Base-by-base conservation (phyloP, 202 grass and related monocot species). In the Panicum virgatum region DNA sequence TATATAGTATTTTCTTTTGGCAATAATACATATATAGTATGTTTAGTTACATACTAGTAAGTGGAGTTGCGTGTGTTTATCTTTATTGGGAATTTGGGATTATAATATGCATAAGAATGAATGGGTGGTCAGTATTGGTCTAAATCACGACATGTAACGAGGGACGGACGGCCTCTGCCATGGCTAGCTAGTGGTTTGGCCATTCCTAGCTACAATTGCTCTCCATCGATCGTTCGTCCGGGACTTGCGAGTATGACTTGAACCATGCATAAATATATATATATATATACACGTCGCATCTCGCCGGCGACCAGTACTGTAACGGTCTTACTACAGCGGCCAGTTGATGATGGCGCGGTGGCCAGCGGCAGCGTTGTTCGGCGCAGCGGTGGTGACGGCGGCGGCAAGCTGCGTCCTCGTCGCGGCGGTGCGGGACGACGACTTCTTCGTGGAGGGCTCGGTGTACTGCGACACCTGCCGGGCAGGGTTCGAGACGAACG, bases 391-490 rank as follows among this genome's bases (percentile, higher is more conserved):
- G 11, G 4, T 45, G 57, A 25, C 47, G 27, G 22, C 50, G 70
- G 54, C 76, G 6, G 61, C 51, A 0, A 34, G 32, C 7, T 11
- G 59, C 3, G 27, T 4, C 12, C 40, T 29, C 9, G 75, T 9
- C 1, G 59, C 19, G 43, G 75, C 42, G 10, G 75, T 15, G 43
- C 42, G 27, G 3, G 6, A 78, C 6, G 60, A 78, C 20, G 76
- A 88, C 5, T 93, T 97, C 50, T 80, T 54, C 65, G 88, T 93
- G 32, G 82, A 93, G 77, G 91, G 94, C 23, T 82, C 85, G 47
- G 89, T 97, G 65, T 97, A 92, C 86, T 97, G 91, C 62, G 94
- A 97, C 94, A 97, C 91, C 3, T 97, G 91, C 84, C 91, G 76
- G 1, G 84, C 89, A 0, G 94, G 94, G 34, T 91, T 97, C 75